A percentile compares a stretch with the other conserved stretches of the same genome.
Conservation (phyloP, 139 green algal species). For the Picochlorum sp. region DNA sequence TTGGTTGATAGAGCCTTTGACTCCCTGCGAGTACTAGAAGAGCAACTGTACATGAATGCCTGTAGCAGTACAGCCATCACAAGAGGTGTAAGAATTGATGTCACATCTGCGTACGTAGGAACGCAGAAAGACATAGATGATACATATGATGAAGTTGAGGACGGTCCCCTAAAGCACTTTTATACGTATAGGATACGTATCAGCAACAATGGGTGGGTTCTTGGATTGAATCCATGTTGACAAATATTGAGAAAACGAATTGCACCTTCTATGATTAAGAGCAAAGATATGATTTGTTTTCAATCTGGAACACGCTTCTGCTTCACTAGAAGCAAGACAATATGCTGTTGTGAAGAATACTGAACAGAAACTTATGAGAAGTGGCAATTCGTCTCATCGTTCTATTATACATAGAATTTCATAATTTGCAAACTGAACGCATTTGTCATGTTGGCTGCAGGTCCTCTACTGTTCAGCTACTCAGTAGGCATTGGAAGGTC, state of each 20-base stretch:
- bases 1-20: slow-evolving; percentile 4
- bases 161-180: background rate
- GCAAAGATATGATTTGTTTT: slow-evolving; percentile 1
- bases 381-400: background rate
- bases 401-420: background rate
- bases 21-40: slow-evolving; percentile 12
- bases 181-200: slow-evolving; percentile 26
- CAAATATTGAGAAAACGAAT: background rate
- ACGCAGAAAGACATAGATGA: background rate
- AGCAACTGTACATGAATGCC: slow-evolving; percentile 16
- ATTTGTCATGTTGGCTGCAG: background rate
- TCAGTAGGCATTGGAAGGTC: slow-evolving; percentile 26
- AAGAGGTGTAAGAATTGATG: slow-evolving; percentile 23
- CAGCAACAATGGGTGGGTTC: slow-evolving; percentile 21
- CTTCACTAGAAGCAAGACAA: background rate
- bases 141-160: slow-evolving; percentile 5
- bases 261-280: background rate
- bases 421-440: background rate
- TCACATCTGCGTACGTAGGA: slow-evolving; percentile 17
- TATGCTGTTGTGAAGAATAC: background rate
- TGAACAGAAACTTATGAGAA: slow-evolving; percentile 4
- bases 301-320: background rate
- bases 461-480: slow-evolving; percentile 17
- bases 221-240: background rate
- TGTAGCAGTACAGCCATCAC: slow-evolving; percentile 10